Base-by-base conservation (phyloP, 768 basidiomycete species). In the Hericium erinaceus region DNA sequence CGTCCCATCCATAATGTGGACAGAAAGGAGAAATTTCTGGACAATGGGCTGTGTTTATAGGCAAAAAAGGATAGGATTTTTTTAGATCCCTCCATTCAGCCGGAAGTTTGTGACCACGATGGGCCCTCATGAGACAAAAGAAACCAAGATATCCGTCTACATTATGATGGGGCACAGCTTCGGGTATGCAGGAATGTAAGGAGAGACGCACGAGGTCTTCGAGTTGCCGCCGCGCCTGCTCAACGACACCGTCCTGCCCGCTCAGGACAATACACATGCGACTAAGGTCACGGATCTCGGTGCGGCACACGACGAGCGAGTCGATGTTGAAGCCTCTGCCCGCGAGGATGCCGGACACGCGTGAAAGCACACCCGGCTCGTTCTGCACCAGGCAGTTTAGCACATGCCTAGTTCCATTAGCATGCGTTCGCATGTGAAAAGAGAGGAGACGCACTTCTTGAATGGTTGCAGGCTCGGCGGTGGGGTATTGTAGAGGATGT, bases 361-460 rank as follows among this genome's bases (percentile, higher is more conserved):
- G 88, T 28, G 95, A 97, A 12, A 99, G 81, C n/a, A 99, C 97
- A 66, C 97, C 97, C 2, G 97, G 97, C 74, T 99, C 97, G 69
- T 99, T 98, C 73, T 99, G 97, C 3, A 98, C 97, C 59, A 99
- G 84, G 71, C 95, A 98, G 74, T 99, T 98, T 61, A 98, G 80
- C 58, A 95, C 82, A 68, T 98, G 95, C 70, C 94, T 98, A 65
- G 15, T 9, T 55, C 16, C 37, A 20, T 5, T 15, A 49, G 58
- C 56, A 58, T 55, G 56, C 56, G 50, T 54, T 61, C 58, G 11
- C 57, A 61, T 58, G 55, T 64, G 37, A n/a, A 28, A 20, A 5
- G 41, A 40, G 20, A n/a, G 1, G 13, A 12, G 22, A 74, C 81
- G 61, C 64, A 92, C 92, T 88, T 91, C 80, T 95, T 95, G 74